A percentile compares a stretch with the other conserved stretches of the same genome.
Evolutionary conservation across 1,284 basidiomycete species (phyloP).

Genomic region (Heterobasidion annosum): DNA sequence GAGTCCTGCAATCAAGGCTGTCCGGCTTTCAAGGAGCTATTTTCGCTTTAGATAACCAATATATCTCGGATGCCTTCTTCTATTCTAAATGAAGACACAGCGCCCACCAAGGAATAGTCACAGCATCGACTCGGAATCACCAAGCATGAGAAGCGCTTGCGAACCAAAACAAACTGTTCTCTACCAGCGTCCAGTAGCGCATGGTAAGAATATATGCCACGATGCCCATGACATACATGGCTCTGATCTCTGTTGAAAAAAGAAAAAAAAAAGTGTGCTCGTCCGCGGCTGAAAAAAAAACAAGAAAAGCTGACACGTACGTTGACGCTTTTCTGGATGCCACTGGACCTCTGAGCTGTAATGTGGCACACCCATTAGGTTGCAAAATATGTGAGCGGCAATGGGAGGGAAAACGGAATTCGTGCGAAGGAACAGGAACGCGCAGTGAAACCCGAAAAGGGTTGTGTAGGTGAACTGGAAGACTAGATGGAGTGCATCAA

Average conservation of each 20-base stretch:
- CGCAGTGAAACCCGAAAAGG: constrained; percentile 85
- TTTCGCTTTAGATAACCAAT: too few relatives aligned
- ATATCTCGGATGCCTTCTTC: too few relatives aligned
- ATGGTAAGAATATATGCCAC: constrained; percentile 23
- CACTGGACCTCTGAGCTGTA: constrained; percentile 24
- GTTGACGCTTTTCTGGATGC: constrained; percentile 17
- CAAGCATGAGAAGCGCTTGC: too few relatives aligned
- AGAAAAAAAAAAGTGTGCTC: neutral
- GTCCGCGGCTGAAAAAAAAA: neutral
- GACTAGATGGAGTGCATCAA: constrained; percentile 31
- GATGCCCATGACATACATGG: constrained; percentile 21
- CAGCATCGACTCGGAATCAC: too few relatives aligned
- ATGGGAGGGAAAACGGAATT: constrained; percentile 58
- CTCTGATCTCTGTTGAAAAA: constrained; percentile 16
- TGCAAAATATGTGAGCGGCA: constrained; percentile 84
- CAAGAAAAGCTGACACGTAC: constrained; percentile 13
- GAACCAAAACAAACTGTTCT: neutral
- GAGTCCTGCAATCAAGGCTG: too few relatives aligned
- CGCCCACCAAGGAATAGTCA: too few relatives aligned
- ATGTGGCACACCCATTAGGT: constrained; percentile 85
- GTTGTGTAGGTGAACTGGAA: constrained; percentile 88
- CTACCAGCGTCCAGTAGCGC: constrained; percentile 16
- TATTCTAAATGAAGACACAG: too few relatives aligned
- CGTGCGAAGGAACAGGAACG: constrained; percentile 81
- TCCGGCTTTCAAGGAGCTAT: too few relatives aligned